A percentile compares a stretch with the other conserved stretches of the same genome.
These are phyloP conservation scores for Sonneratia caseolaris DNA, from an alignment of 345 rosid genomes.

Conservation along the genomic window DNA sequence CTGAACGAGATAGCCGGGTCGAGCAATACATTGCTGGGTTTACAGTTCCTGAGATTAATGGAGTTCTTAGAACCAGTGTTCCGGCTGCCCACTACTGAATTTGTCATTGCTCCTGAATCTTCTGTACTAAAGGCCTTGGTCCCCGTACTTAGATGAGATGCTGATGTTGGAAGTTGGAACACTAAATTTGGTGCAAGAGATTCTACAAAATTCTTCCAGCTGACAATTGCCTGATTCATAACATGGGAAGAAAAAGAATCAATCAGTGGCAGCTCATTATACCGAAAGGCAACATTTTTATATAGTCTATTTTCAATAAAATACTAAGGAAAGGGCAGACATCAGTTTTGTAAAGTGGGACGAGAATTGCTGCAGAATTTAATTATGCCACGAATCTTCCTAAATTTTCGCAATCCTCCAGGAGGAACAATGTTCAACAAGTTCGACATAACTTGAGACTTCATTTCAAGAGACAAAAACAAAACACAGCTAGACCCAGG, in stretches of 20 bases:
- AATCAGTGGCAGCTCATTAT: background rate
- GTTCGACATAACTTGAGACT: too few relatives aligned
- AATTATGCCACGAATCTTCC: background rate
- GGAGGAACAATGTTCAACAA: too few relatives aligned
- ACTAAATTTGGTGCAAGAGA: too few relatives aligned
- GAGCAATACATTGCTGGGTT: constrained; percentile 22
- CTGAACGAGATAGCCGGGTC: constrained; percentile 24
- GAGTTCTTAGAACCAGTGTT: constrained; percentile 15
- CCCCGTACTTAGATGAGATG: too few relatives aligned
- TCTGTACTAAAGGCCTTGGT: too few relatives aligned
- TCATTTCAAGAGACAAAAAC: too few relatives aligned
- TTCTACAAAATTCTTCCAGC: too few relatives aligned
- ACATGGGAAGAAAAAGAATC: background rate
- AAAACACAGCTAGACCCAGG: background rate
- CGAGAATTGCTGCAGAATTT: background rate
- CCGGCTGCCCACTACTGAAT: constrained; percentile 6
- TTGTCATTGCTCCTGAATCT: constrained; percentile 16
- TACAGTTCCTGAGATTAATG: constrained; percentile 21
- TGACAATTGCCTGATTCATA: constrained; percentile 1
- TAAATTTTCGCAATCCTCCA: background rate
- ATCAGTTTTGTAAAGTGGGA: background rate
- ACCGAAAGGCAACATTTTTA: background rate
- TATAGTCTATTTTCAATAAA: background rate
- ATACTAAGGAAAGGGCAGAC: background rate
- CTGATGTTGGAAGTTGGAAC: too few relatives aligned